A percentile compares a stretch with the other conserved stretches of the same genome.
Evolutionary conservation across 805 yeast species (phyloP).

Genomic region (Hanseniaspora clermontiae): DNA sequence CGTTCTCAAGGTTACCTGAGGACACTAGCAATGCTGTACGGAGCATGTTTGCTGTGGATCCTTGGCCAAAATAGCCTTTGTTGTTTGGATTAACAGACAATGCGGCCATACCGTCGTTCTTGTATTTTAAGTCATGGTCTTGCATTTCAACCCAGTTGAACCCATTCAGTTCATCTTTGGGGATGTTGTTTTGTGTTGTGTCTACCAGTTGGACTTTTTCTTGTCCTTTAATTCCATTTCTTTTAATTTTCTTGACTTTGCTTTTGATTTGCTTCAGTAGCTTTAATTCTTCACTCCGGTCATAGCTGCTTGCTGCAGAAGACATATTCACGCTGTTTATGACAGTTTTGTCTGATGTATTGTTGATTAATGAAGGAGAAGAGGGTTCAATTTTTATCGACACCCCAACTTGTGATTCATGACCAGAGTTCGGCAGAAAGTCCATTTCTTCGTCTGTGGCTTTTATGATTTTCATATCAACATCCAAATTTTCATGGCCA

Average conservation of each 20-base stretch:
- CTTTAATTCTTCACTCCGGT: slow-evolving; percentile 9
- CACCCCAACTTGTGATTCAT: background rate
- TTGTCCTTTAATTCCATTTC: slow-evolving; percentile 10
- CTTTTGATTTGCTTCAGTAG: slow-evolving; percentile 5
- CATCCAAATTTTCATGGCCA: background rate
- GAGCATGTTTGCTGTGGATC: slow-evolving; percentile 45
- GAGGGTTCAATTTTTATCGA: background rate
- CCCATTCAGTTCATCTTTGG: slow-evolving; percentile 38
- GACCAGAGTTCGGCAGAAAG: background rate
- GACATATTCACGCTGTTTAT: background rate
- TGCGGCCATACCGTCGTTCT: slow-evolving; percentile 55
- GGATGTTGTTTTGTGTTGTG: slow-evolving; percentile 28
- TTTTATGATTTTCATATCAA: background rate
- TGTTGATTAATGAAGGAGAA: background rate
- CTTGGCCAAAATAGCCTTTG: slow-evolving; percentile 54
- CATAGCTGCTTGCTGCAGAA: slow-evolving; percentile 1
- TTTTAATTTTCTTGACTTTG: slow-evolving; percentile 11
- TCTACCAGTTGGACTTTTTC: slow-evolving; percentile 19
- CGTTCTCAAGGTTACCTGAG: slow-evolving; percentile 17
- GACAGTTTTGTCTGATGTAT: background rate
- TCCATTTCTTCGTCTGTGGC: background rate
- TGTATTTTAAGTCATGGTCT: slow-evolving; percentile 22
- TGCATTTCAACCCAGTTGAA: slow-evolving; percentile 51
- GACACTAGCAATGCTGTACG: slow-evolving; percentile 24
- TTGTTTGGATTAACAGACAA: slow-evolving; percentile 38